Evolutionary conservation across 352 stramenopile genomes (phyloP).

Genomic region (Phytophthora litchii): DNA sequence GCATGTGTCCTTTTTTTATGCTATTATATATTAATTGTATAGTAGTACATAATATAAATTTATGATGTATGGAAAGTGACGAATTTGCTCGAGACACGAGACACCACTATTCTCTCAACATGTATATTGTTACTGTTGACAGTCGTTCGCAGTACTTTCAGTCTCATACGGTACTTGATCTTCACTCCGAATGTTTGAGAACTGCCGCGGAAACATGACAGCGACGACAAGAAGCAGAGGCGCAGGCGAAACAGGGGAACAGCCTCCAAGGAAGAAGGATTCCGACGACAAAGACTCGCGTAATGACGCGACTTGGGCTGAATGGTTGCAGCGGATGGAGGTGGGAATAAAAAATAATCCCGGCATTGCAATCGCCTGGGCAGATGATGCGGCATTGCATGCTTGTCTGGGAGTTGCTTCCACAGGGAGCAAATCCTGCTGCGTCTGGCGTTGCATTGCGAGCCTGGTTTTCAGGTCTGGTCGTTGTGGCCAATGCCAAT

Average conservation of each 20-base stretch:
- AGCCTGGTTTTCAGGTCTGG: constrained; percentile 8
- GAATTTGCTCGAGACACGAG: too few species aligned
- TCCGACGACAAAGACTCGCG: constrained; percentile 11
- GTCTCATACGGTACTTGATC: too few species aligned
- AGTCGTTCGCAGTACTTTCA: too few species aligned
- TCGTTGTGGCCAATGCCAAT: constrained; percentile 18
- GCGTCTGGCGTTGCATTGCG: constrained; percentile 11
- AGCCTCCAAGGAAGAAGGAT: constrained; percentile 3
- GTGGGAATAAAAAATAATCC: constrained; percentile 4
- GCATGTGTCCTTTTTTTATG: too few species aligned
- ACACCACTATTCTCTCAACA: too few species aligned
- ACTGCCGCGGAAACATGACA: neutral
- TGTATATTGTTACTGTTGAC: too few species aligned
- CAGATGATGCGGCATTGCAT: constrained; percentile 16
- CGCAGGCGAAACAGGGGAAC: neutral
- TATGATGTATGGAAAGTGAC: too few species aligned
- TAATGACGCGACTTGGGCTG: constrained; percentile 11
- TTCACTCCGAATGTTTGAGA: too few species aligned
- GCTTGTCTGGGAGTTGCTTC: constrained; percentile 16
- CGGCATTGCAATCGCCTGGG: constrained; percentile 15
- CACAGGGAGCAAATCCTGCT: constrained; percentile 10
- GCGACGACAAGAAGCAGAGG: constrained; percentile 1
- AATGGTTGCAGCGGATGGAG: constrained; percentile 9
- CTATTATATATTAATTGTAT: too few species aligned
- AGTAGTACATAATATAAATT: too few species aligned